Conservation (phyloP, 2,329 filamentous ascomycete genomes). For the Neofusicoccum kwambonambiense region DNA sequence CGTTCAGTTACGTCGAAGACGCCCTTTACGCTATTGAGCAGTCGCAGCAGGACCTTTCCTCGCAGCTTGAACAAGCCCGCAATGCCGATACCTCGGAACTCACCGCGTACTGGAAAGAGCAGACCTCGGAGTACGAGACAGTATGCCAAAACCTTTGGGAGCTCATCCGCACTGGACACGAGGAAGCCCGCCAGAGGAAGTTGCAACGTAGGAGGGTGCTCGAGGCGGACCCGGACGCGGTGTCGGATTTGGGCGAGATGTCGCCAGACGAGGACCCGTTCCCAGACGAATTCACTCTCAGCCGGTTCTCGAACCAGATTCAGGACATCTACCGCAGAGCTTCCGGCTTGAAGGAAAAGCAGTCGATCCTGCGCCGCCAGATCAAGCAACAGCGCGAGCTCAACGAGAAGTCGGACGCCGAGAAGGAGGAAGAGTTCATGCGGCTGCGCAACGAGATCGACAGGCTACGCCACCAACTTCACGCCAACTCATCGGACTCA, state of each 20-base stretch:
- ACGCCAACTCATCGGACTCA: not conserved
- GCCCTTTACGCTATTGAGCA: constrained; percentile 50
- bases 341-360: constrained; percentile 80
- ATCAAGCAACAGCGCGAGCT: constrained; percentile 94
- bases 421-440: constrained; percentile 40
- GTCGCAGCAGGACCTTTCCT: constrained; percentile 4
- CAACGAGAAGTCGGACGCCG: constrained; percentile 76
- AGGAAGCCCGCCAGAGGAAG: constrained; percentile 40
- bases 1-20: constrained; percentile 66
- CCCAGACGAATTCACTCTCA: constrained; percentile 66
- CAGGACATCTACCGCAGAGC: constrained; percentile 75
- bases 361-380: constrained; percentile 82
- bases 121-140: constrained; percentile 26
- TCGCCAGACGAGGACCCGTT: constrained; percentile 63
- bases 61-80: constrained; percentile 4
- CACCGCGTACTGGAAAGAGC: constrained; percentile 13
- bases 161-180: constrained; percentile 47
- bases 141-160: constrained; percentile 49
- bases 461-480: constrained; percentile 40
- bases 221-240: constrained; percentile 54
- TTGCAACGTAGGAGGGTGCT: constrained; percentile 33
- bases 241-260: constrained; percentile 57
- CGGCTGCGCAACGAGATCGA: constrained; percentile 42
- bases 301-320: constrained; percentile 75
- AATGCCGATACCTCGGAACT: constrained; percentile 19